Base-by-base conservation (phyloP, 371 early-diverging fungal species). In the Mortierella polycephala region DNA sequence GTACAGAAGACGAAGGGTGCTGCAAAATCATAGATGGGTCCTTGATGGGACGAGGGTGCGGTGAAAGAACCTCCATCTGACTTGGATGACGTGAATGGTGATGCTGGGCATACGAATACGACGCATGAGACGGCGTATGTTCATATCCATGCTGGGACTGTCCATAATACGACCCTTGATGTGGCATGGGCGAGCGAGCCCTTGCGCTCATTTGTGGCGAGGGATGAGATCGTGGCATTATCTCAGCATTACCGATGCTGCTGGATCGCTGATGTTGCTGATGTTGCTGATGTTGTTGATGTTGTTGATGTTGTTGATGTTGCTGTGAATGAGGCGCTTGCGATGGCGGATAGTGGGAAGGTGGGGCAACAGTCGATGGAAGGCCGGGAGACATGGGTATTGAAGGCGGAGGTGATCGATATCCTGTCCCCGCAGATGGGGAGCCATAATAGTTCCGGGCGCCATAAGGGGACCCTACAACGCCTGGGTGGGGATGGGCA, bases 401-500 rank as follows among this genome's bases (percentile, higher is more conserved):
- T 7, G 74, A 64, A 8, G 80, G 70, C 7, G 69, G 75, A 18
- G 76, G 71, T 1, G 76, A 70, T n/a, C 71, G 50, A 56, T 71
- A 76, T 21, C 71, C 71, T 11, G 37, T 49, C 14, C 54, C 46
- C 0, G 37, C 12, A 2, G 67, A 59, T 6, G 67, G 55, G 45
- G 56, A 50, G 46, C 42, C 50, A 37, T 76, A 76, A 44, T 71
- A 76, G 5, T 62, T 64, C 50, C 63, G 71, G n/a, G 53, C 20
- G 4, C 67, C 64, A 44, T 76, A 76, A 0, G 76, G 64, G 0
- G 75, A 67, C 40, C 71, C 76, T 1, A 57, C 30, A 2, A 64
- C 63, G 7, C 52, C 67, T 16, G 62, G 18, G 23, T 39, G 42
- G 3, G 65, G 9, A 55, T 64, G 74, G 14, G 45, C 44, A 21